A percentile compares a stretch with the other conserved stretches of the same genome.
phyloP scores from a whole-genome alignment of 108 stramenopile genomes.

The Schizochytrium sp. region DNA sequence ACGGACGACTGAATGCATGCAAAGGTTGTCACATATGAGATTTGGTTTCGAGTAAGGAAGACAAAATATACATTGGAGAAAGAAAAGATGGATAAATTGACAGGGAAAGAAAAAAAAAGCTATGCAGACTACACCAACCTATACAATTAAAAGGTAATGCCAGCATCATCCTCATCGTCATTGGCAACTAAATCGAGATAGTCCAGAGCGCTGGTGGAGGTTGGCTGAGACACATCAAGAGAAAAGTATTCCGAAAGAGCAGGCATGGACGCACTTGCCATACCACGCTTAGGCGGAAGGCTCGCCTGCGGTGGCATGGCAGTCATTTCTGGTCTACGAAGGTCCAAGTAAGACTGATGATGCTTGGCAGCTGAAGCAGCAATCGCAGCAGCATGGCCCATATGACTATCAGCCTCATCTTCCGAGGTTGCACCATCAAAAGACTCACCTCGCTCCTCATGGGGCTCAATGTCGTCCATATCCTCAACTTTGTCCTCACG shows the following conservation, averaged over 20 bases:
- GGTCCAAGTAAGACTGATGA: constrained; percentile 43
- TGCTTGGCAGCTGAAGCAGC: constrained; percentile 32
- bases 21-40: no score
- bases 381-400: not conserved
- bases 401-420: not conserved
- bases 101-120: no score
- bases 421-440: not conserved
- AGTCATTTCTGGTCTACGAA: not conserved
- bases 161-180: constrained; percentile 36
- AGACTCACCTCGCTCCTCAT: not conserved
- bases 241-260: constrained; percentile 20
- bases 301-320: not conserved
- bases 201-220: not conserved
- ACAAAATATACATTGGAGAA: no score
- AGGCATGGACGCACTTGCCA: constrained; percentile 36
- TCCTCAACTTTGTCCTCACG: constrained; percentile 18
- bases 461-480: constrained; percentile 3
- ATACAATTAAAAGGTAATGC: constrained; percentile 20
- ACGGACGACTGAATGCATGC: no score
- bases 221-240: constrained; percentile 44
- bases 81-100: no score
- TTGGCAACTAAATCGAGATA: constrained; percentile 33
- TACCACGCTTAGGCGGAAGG: not conserved
- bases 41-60: no score
- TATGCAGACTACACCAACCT: no score